phyloP scores from a whole-genome alignment of 1,284 basidiomycete genomes.

The Papiliotrema laurentii region DNA sequence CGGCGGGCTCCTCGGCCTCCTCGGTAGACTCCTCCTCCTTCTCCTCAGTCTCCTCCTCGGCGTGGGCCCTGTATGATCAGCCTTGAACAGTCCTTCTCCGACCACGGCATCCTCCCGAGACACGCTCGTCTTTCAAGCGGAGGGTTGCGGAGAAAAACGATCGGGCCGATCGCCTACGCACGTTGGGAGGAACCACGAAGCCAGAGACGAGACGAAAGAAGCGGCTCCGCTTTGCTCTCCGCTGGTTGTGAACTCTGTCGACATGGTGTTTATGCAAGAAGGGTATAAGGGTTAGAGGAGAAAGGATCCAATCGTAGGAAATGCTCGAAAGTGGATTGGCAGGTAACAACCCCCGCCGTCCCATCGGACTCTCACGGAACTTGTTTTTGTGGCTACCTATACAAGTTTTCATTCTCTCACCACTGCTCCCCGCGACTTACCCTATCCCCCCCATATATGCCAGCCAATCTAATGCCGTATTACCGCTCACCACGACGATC shows the following conservation, averaged over 20 bases:
- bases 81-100: neutral
- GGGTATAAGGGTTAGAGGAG: neutral
- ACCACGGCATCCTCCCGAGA: neutral
- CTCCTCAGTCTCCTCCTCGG: constrained; percentile 44
- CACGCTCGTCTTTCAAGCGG: too few relatives aligned
- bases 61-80: constrained; percentile 40
- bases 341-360: neutral
- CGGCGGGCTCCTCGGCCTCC: constrained; percentile 51
- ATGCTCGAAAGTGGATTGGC: constrained; percentile 1
- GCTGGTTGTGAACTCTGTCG: constrained; percentile 1
- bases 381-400: neutral
- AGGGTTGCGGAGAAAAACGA: neutral
- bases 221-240: constrained; percentile 2
- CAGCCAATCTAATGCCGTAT: too few relatives aligned
- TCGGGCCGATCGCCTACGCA: neutral
- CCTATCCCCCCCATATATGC: neutral
- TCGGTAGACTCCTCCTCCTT: constrained; percentile 39
- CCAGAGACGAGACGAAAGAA: constrained; percentile 25
- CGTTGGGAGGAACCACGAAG: constrained; percentile 3
- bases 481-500: too few relatives aligned
- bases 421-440: neutral
- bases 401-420: neutral
- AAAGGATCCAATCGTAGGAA: neutral
- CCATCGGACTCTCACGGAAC: neutral
- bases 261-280: neutral